Percentiles rank a stretch among this genome's conserved stretches.
Evolutionary conservation across 2,329 filamentous ascomycete species (phyloP).

Genomic region (Dothidotthia symphoricarpi): DNA sequence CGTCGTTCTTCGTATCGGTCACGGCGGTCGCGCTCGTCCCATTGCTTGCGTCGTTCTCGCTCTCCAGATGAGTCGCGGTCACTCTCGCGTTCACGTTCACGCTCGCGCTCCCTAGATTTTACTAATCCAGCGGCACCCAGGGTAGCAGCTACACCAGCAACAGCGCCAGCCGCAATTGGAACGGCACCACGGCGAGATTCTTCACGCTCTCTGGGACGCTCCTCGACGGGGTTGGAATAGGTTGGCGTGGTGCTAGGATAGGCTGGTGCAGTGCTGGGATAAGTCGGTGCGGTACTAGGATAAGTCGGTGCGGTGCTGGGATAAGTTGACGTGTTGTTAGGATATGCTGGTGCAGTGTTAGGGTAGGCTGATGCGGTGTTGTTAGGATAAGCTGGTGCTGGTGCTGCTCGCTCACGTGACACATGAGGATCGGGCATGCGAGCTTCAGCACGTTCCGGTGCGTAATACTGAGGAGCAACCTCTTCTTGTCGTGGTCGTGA

Average conservation of each 20-base stretch:
- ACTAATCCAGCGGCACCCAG: conserved; percentile 30
- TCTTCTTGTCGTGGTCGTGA: conserved; percentile 18
- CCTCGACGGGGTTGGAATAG: conserved; percentile 25
- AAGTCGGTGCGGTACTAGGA: too few relatives aligned
- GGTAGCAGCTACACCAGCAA: conserved; percentile 32
- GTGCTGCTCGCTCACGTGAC: conserved; percentile 1
- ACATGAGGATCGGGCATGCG: conserved; percentile 30
- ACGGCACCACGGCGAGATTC: conserved; percentile 9
- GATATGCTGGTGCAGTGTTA: too few relatives aligned
- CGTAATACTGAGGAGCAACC: conserved; percentile 16
- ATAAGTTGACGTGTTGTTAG: too few relatives aligned
- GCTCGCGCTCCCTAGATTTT: conserved; percentile 32
- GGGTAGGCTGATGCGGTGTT: too few relatives aligned
- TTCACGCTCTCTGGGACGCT: conserved; percentile 35
- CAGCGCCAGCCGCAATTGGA: conserved; percentile 29
- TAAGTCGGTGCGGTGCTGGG: too few relatives aligned
- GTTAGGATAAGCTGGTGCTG: too few relatives aligned
- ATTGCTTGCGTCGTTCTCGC: conserved; percentile 40
- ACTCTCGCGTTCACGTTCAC: conserved; percentile 30
- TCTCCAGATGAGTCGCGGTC: conserved; percentile 38
- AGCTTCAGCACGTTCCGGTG: conserved; percentile 28
- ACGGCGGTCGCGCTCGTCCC: conserved; percentile 32
- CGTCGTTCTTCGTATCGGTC: conserved; percentile 30
- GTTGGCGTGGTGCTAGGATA: too few relatives aligned
- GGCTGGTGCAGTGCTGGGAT: too few relatives aligned